Conservation (phyloP, 208 protist species). For the Tritrichomonas musculus region DNA sequence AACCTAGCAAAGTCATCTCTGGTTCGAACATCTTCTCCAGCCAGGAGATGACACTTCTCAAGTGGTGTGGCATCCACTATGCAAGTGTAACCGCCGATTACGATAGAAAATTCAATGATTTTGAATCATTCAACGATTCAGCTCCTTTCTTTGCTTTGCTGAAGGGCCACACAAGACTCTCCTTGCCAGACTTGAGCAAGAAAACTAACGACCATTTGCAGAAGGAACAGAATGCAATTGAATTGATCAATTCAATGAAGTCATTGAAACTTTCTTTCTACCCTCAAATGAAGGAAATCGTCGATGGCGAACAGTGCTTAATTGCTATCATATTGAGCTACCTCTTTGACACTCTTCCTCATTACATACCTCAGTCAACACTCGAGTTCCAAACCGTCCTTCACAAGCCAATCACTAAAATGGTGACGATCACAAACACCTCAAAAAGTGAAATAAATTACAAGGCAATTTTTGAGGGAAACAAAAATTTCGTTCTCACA, state of each 20-base stretch:
- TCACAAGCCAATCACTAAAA: neutral
- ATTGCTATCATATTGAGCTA: neutral
- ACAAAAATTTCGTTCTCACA: neutral
- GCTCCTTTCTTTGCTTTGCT: neutral
- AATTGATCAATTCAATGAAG: neutral
- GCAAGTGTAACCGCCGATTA: neutral
- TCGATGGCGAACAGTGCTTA: too few species aligned
- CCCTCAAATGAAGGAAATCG: neutral
- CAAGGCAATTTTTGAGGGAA: neutral
- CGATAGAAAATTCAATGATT: neutral
- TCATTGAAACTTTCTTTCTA: neutral
- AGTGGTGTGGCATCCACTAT: neutral
- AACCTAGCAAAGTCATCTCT: neutral
- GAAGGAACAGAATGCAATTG: neutral
- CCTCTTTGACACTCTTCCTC: neutral
- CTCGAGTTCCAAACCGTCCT: neutral
- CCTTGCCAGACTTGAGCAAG: too few species aligned
- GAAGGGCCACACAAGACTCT: neutral
- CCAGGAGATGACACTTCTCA: neutral
- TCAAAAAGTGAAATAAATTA: constrained; percentile 21
- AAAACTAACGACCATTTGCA: neutral
- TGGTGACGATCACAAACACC: neutral
- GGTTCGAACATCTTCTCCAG: neutral
- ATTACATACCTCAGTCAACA: neutral
- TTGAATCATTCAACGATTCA: neutral